Base-by-base conservation (phyloP, 345 rosid genomes). In the Hibiscus syriacus region DNA sequence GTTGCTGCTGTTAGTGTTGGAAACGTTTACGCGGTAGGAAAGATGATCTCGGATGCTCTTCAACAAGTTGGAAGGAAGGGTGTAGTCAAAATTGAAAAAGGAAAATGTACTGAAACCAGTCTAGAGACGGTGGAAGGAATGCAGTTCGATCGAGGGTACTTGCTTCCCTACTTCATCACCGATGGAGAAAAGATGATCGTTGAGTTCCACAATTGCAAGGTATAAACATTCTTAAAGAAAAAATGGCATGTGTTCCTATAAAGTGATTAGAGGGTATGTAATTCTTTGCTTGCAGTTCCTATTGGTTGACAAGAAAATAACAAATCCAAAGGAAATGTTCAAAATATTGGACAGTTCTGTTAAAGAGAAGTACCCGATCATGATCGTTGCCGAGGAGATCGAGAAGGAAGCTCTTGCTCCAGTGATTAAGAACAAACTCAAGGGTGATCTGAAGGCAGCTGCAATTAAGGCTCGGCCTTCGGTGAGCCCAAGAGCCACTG, bases 1-100 rank as follows among this genome's bases (percentile, higher is more conserved):
- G 97, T 90, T 75, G 98, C 94, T 55, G 88, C 98, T 32, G 90
- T 90, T 72, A 87, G 97, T 66, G 96, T 92, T 0, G 97, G 96
- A 43, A 88, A 88, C 68, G 98, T 90, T 73, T 83, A 83, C 38
- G 53, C 72, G 0, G 85, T 88, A 5, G 97, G 98, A 69, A 83
- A 83, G 63, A 83, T 93, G 90, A 86, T 93, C 49, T 78, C 83
- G 3, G 74, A 83, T 72, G 97, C 97, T 66, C 43, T 90, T 73
- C 79, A 6, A 64, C 69, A 76, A 77, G 96, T 90, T 45, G 97
- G 96, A 53, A 87, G 84, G 81, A 62, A 29, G 68, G 97, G 96
- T 41, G 84, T 87, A 1, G 85, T 93, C 55, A 90, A 87, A 54
- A 88, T 87, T 67, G 94, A 87, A 80, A 83, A 80, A 56, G 97